Conservation (phyloP, 1,139 yeast species). For the Suhomyces wounanorum region DNA sequence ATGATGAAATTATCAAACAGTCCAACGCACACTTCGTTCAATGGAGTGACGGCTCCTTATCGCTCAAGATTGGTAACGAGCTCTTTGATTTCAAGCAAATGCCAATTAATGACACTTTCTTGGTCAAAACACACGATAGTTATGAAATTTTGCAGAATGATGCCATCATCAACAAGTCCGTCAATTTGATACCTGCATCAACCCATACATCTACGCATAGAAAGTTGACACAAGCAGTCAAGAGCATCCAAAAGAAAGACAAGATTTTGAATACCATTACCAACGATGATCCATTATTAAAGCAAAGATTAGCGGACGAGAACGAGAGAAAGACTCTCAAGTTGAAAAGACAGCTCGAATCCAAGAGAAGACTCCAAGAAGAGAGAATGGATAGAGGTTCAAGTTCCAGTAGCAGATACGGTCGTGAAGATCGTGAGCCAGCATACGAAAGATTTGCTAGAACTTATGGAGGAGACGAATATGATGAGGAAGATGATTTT, state of each 20-base stretch:
- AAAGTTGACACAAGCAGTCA: slow-evolving; percentile 75
- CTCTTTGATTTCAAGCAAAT: slow-evolving; percentile 74
- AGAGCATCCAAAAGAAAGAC: slow-evolving; percentile 62
- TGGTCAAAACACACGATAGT: slow-evolving; percentile 71
- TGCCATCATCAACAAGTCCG: slow-evolving; percentile 49
- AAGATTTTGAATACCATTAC: slow-evolving; percentile 68
- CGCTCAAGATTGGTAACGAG: slow-evolving; percentile 85
- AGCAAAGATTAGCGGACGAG: slow-evolving; percentile 79
- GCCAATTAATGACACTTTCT: slow-evolving; percentile 70
- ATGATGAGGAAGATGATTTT: slow-evolving; percentile 49
- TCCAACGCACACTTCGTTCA: slow-evolving; percentile 87
- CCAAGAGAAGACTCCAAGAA: slow-evolving; percentile 52
- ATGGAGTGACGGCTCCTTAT: slow-evolving; percentile 92
- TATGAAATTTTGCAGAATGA: slow-evolving; percentile 70
- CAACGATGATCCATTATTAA: slow-evolving; percentile 82
- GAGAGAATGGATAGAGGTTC: slow-evolving; percentile 39
- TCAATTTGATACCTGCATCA: slow-evolving; percentile 85
- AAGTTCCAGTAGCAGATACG: slow-evolving; percentile 25
- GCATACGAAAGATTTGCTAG: slow-evolving; percentile 45
- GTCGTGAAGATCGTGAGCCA: slow-evolving; percentile 30
- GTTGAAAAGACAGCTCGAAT: slow-evolving; percentile 66
- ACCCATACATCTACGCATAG: slow-evolving; percentile 81
- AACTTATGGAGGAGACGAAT: slow-evolving; percentile 46
- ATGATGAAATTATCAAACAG: slow-evolving; percentile 70
- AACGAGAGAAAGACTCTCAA: slow-evolving; percentile 71